Base-by-base conservation (phyloP, 179 eudicot species). In the Heliamphora pulchella region DNA sequence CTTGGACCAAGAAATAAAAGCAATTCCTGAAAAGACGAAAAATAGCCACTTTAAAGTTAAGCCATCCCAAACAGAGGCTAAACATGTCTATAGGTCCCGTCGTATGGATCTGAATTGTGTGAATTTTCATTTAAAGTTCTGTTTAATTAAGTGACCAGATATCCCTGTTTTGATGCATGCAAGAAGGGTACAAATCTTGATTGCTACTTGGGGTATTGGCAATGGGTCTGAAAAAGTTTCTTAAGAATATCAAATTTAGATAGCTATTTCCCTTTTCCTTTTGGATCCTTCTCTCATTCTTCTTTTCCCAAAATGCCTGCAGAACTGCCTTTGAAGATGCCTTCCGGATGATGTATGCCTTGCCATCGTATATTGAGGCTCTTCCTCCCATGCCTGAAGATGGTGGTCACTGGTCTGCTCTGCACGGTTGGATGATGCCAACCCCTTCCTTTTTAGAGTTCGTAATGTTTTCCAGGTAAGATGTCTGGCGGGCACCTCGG, bases 351-450 rank as follows among this genome's bases (percentile, higher is more conserved):
- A 94, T 96, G 99, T 92, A 96, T 88, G 93, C 87, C 55, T 87
- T 96, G 87, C 93, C 99, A 68, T 78, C 86, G 78, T 85, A 83
- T 78, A 81, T 88, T 70, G 94, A 90, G 79, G 96, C 93, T 71
- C 99, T 96, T 83, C 99, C 98, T 51, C 98, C 98, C 69, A 94
- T 96, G 98, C 98, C 99, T 54, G 93, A 89, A 80, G 98, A 89
- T 86, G 94, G 92, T 51, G 97, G 90, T 80, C 91, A 83, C 81
- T 96, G 99, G 98, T 90, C 94, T 80, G 89, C 97, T 55, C 84
- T 94, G 81, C 94, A 96, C 81, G 89, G 99, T 81, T 96, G 99
- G 99, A 97, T 90, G 84, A 96, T 96, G 99, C 95, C 99, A 62
- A 94, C 99, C 81, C 88, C 97, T 80, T 96, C 99, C 83, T 96